Evolutionary conservation across 495 filamentous ascomycete species (phyloP).

Genomic region (Penicillium coprophilum): DNA sequence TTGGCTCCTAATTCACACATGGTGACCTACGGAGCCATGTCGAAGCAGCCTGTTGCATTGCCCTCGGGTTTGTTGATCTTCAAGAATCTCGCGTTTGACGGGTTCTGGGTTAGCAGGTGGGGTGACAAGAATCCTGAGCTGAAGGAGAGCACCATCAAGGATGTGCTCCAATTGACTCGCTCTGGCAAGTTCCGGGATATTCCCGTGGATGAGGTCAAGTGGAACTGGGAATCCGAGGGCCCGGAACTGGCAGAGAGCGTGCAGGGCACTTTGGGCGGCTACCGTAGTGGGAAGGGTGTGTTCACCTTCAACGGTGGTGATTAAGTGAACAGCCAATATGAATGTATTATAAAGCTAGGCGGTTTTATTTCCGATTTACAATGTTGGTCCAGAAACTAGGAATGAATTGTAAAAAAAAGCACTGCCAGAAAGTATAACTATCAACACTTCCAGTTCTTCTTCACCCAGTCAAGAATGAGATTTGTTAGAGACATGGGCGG

Average conservation of each 20-base stretch:
- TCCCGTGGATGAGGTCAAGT: constrained; percentile 73
- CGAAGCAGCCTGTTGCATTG: constrained; percentile 73
- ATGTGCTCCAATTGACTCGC: constrained; percentile 73
- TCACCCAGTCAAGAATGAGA: constrained; percentile 74
- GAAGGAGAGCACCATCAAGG: constrained; percentile 75
- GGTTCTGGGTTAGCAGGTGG: constrained; percentile 95
- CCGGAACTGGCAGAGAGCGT: constrained; percentile 60
- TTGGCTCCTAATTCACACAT: constrained; percentile 66
- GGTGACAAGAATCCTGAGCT: constrained; percentile 69
- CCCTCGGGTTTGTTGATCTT: constrained; percentile 85
- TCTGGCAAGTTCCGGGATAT: constrained; percentile 77
- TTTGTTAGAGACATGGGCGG: constrained; percentile 67
- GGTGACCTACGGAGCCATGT: constrained; percentile 96
- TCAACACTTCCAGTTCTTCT: constrained; percentile 67
- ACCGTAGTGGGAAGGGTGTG: constrained; percentile 80
- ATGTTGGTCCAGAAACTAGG: neutral
- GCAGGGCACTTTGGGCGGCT: constrained; percentile 76
- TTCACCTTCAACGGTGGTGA: constrained; percentile 69
- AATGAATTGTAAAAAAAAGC: neutral
- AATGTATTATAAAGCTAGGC: neutral
- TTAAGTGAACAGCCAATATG: constrained; percentile 17
- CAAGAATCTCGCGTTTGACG: constrained; percentile 79
- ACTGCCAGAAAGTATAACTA: constrained; percentile 2
- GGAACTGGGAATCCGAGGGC: constrained; percentile 76
- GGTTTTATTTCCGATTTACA: neutral